A percentile compares a stretch with the other conserved stretches of the same genome.
Evolutionary conservation across 2,329 filamentous ascomycete species (phyloP).

Genomic region (Diaporthe ampelina): DNA sequence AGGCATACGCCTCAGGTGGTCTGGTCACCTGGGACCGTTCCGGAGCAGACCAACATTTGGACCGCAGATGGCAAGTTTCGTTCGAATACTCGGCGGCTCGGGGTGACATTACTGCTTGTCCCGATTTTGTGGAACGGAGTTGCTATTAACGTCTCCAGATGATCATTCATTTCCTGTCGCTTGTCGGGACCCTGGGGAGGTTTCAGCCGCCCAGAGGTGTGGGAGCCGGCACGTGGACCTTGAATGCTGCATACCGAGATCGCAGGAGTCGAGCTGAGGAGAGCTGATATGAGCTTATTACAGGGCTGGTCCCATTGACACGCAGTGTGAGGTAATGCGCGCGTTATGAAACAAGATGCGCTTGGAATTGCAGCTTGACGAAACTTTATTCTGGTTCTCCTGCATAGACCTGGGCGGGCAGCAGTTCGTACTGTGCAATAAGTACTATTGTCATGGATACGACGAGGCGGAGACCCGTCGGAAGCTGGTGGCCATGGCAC

Average conservation of each 20-base stretch:
- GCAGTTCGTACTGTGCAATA: slow-evolving; percentile 23
- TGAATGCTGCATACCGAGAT: slow-evolving; percentile 30
- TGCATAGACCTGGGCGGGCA: slow-evolving; percentile 32
- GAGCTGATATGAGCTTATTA: slow-evolving; percentile 29
- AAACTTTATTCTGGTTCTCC: slow-evolving; percentile 28
- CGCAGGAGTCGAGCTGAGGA: slow-evolving; percentile 32
- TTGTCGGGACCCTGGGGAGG: slow-evolving; percentile 17
- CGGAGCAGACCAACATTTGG: slow-evolving; percentile 3
- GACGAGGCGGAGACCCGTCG: slow-evolving; percentile 30
- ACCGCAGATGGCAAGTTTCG: slow-evolving; percentile 16
- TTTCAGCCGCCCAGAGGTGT: slow-evolving; percentile 31
- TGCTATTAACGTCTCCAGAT: slow-evolving; percentile 21
- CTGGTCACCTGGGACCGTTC: slow-evolving; percentile 10
- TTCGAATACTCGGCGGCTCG: slow-evolving; percentile 18
- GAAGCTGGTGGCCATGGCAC: slow-evolving; percentile 22
- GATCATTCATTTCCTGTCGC: slow-evolving; percentile 29
- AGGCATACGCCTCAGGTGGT: slow-evolving; percentile 33
- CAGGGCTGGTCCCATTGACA: slow-evolving; percentile 33
- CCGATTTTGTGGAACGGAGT: slow-evolving; percentile 25
- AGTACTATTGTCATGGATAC: slow-evolving; percentile 30
- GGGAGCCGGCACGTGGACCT: slow-evolving; percentile 25
- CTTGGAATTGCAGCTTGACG: slow-evolving; percentile 33
- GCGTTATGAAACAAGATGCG: slow-evolving; percentile 39
- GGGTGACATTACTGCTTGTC: slow-evolving; percentile 34
- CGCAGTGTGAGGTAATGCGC: slow-evolving; percentile 36